Evolutionary conservation across 1,139 yeast genomes (phyloP).

Genomic region (Suhomyces taliae): DNA sequence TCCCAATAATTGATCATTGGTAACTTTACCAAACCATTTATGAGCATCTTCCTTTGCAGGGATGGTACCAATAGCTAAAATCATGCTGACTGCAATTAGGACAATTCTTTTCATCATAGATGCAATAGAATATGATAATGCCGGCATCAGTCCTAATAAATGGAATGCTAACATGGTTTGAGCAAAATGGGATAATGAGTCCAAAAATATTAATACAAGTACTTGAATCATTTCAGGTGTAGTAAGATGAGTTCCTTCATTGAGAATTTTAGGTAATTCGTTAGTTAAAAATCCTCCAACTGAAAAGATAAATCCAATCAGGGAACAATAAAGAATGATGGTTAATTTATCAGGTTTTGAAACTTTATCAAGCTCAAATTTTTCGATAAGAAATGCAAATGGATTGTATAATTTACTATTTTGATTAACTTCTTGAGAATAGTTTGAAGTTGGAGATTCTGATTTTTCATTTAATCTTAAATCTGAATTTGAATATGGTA

Average conservation of each 20-base stretch:
- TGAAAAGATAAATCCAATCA: constrained; percentile 35
- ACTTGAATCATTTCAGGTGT: constrained; percentile 13
- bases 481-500: constrained; percentile 40
- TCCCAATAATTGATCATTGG: constrained; percentile 32
- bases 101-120: constrained; percentile 46
- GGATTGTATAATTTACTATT: constrained; percentile 24
- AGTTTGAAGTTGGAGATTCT: constrained; percentile 8
- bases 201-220: constrained; percentile 26
- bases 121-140: constrained; percentile 43
- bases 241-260: constrained; percentile 2
- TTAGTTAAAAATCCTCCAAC: constrained; percentile 32
- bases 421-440: constrained; percentile 19
- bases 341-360: constrained; percentile 42
- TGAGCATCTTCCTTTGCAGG: constrained; percentile 10
- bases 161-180: constrained; percentile 41
- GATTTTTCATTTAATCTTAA: constrained; percentile 25
- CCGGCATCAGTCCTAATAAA: constrained; percentile 40
- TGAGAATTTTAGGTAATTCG: constrained; percentile 26
- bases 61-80: constrained; percentile 24
- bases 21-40: constrained; percentile 30
- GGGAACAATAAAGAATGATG: constrained; percentile 38
- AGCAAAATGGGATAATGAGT: constrained; percentile 36
- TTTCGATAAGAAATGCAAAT: constrained; percentile 19
- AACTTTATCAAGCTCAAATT: constrained; percentile 18
- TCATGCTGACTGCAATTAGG: constrained; percentile 36